Evolutionary conservation across 2,329 filamentous ascomycete species (phyloP).

Genomic region (Laburnicola sp.): DNA sequence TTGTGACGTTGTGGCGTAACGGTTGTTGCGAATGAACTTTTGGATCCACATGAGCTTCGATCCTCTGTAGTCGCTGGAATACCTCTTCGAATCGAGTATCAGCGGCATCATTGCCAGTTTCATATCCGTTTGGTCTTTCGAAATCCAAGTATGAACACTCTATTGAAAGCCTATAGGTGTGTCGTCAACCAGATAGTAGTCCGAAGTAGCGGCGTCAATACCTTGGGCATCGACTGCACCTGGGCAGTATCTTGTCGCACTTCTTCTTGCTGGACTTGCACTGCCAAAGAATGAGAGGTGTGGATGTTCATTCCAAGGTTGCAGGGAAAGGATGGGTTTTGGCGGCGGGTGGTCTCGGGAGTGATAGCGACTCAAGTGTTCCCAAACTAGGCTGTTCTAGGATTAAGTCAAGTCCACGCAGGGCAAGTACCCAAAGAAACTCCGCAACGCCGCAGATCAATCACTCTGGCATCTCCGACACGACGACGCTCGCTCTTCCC

Average conservation of each 20-base stretch:
- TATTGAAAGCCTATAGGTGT: slow-evolving; percentile 14
- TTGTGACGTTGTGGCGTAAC: neutral
- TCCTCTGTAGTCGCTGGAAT: slow-evolving; percentile 17
- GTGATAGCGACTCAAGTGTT: too few relatives aligned
- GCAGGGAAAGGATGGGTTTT: too few relatives aligned
- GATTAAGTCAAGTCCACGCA: too few relatives aligned
- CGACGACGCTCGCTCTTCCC: slow-evolving; percentile 3
- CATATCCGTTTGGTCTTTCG: slow-evolving; percentile 4
- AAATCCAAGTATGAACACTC: slow-evolving; percentile 14
- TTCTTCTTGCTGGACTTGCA: slow-evolving; percentile 26
- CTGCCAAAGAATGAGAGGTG: neutral
- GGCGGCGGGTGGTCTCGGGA: too few relatives aligned
- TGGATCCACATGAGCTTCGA: slow-evolving; percentile 20
- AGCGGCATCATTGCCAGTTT: neutral
- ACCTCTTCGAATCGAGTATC: slow-evolving; percentile 21
- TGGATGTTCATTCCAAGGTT: too few relatives aligned
- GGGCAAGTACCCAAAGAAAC: neutral
- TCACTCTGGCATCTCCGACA: slow-evolving; percentile 2
- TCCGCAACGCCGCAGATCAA: slow-evolving; percentile 1
- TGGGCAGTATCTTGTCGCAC: slow-evolving; percentile 21
- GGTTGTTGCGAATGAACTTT: slow-evolving; percentile 15
- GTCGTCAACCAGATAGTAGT: neutral
- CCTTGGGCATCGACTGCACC: slow-evolving; percentile 21
- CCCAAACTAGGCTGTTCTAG: too few relatives aligned
- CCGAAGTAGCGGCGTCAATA: neutral